phyloP scores from a whole-genome alignment of 2,329 filamentous ascomycete species.

The Diaporthe sp. region DNA sequence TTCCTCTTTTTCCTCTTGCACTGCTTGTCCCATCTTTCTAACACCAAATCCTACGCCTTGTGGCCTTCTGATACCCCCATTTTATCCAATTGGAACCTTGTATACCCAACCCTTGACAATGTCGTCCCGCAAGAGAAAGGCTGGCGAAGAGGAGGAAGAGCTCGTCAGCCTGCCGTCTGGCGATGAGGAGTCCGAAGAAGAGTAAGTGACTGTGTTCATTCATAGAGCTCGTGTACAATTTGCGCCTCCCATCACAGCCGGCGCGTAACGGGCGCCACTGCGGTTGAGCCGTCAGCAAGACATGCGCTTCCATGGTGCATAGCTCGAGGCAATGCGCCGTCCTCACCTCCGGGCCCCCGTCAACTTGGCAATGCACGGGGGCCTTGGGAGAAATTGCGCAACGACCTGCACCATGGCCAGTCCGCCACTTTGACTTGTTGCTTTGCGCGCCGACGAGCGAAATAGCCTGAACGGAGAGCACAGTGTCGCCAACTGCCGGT shows the following conservation, averaged over 20 bases:
- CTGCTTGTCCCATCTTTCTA: slow-evolving; percentile 11
- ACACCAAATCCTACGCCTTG: background rate
- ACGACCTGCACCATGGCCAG: background rate
- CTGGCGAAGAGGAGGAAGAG: slow-evolving; percentile 58
- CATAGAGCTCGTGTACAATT: slow-evolving; percentile 43
- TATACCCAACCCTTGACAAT: slow-evolving; percentile 44
- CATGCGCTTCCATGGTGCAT: slow-evolving; percentile 35
- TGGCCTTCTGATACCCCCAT: slow-evolving; percentile 10
- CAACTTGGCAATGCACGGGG: background rate
- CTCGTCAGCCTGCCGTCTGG: slow-evolving; percentile 65
- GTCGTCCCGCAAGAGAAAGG: slow-evolving; percentile 65
- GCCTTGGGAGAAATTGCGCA: slow-evolving; percentile 1
- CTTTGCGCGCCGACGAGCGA: background rate
- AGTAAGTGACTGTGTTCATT: slow-evolving; percentile 53
- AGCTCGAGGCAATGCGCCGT: background rate
- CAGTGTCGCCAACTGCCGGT: background rate
- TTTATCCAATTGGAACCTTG: slow-evolving; percentile 42
- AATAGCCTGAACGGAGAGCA: background rate
- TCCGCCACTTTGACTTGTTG: background rate
- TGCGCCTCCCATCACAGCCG: slow-evolving; percentile 20
- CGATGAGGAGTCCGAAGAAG: slow-evolving; percentile 63
- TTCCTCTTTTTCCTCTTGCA: slow-evolving; percentile 35
- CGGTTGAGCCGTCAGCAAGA: background rate
- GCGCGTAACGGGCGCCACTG: slow-evolving; percentile 35
- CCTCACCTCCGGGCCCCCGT: background rate